Percentiles rank a stretch among this genome's conserved stretches.
These are phyloP conservation scores for Capsella rubella DNA, from an alignment of 441 rosid species.

Conservation along the genomic window DNA sequence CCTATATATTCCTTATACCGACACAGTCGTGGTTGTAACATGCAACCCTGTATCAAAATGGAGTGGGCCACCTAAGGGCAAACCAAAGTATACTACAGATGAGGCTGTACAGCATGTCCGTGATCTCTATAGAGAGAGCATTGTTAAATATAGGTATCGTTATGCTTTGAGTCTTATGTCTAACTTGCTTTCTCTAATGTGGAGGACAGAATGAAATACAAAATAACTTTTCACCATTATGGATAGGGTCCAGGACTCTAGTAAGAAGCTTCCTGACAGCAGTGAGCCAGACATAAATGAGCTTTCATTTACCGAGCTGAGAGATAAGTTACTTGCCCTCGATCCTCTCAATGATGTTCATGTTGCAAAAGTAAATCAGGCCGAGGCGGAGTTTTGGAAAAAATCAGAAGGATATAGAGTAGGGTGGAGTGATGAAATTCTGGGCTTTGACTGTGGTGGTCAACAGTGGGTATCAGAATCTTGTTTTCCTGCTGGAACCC, in stretches of 20 bases:
- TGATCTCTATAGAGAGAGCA: conserved; percentile 74
- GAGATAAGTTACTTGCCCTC: conserved; percentile 88
- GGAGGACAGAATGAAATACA: background rate
- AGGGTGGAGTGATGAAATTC: conserved; percentile 96
- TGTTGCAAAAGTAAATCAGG: conserved; percentile 75
- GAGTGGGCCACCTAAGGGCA: conserved; percentile 84
- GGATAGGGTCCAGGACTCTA: conserved; percentile 58
- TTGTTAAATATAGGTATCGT: conserved; percentile 72
- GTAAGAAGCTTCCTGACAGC: conserved; percentile 53
- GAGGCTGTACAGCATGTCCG: conserved; percentile 79
- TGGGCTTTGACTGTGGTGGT: conserved; percentile 99
- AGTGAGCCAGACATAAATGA: conserved; percentile 64
- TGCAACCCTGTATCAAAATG: conserved; percentile 93
- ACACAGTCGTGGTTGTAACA: conserved; percentile 83
- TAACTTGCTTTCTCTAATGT: background rate
- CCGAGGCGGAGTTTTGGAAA: conserved; percentile 97
- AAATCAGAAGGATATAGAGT: conserved; percentile 96
- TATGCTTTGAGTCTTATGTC: conserved; percentile 25
- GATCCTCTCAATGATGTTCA: conserved; percentile 92
- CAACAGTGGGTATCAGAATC: conserved; percentile 99
- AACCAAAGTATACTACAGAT: conserved; percentile 74
- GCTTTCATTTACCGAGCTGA: conserved; percentile 82
- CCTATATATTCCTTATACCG: conserved; percentile 82
- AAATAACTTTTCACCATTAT: background rate
- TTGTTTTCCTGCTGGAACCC: conserved; percentile 93